Evolutionary conservation across 1,284 basidiomycete genomes (phyloP).

Genomic region (Apiotrichum gamsii): DNA sequence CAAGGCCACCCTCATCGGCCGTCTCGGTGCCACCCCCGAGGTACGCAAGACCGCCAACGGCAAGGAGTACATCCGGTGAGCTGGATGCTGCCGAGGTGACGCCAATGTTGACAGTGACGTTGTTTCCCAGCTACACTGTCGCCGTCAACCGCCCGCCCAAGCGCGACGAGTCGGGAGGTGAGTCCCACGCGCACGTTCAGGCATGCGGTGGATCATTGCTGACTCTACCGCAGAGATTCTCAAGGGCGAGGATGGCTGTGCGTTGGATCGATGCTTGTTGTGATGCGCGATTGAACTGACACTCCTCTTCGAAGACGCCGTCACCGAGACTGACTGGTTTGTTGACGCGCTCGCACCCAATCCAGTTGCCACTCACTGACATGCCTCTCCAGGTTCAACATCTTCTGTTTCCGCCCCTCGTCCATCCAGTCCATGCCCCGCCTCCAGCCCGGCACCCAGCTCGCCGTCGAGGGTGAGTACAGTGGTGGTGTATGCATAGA

Average conservation of each 20-base stretch:
- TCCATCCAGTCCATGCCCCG: conserved; percentile 22
- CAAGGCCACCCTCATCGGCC: conserved; percentile 37
- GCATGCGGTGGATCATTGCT: too few relatives aligned
- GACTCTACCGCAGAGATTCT: neutral
- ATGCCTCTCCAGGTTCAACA: conserved; percentile 35
- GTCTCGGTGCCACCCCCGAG: conserved; percentile 34
- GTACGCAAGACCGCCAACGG: conserved; percentile 24
- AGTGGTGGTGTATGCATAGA: neutral
- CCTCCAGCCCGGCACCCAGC: conserved; percentile 28
- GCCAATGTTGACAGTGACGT: neutral
- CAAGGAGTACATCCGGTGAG: conserved; percentile 21
- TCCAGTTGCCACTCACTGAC: too few relatives aligned
- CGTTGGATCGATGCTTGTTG: conserved; percentile 24
- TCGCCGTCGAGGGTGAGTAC: conserved; percentile 36
- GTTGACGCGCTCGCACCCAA: too few relatives aligned
- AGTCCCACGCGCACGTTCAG: conserved; percentile 4
- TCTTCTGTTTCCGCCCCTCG: conserved; percentile 37
- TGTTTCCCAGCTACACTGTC: conserved; percentile 24
- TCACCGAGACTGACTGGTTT: conserved; percentile 24
- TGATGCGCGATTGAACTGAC: neutral
- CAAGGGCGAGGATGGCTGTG: conserved; percentile 1
- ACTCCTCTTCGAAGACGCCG: conserved; percentile 15
- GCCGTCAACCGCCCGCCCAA: conserved; percentile 31
- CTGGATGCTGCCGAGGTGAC: too few relatives aligned
- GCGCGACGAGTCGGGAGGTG: conserved; percentile 30